Conservation (phyloP, 768 basidiomycete genomes). For the Rhizopogon salebrosus region DNA sequence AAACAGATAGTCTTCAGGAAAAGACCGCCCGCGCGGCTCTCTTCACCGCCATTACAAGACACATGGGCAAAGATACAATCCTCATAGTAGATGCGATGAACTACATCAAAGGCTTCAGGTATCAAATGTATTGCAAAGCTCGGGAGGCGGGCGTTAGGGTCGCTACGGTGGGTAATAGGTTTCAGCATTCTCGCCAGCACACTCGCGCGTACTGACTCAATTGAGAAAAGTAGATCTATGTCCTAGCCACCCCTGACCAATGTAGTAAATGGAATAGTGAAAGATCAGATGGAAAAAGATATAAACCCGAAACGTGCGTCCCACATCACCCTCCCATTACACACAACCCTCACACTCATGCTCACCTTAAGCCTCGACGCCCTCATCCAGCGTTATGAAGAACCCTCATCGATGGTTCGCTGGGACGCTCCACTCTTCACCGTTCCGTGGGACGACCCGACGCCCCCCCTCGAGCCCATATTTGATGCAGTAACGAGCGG, state of each 20-base stretch:
- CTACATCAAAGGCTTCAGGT: slow-evolving; percentile 98
- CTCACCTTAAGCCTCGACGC: slow-evolving; percentile 32
- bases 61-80: slow-evolving; percentile 66
- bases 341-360: neutral
- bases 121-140: slow-evolving; percentile 96
- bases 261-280: slow-evolving; percentile 73
- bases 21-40: slow-evolving; percentile 84
- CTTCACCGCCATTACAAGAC: slow-evolving; percentile 78
- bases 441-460: slow-evolving; percentile 67
- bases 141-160: slow-evolving; percentile 80
- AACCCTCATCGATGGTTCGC: slow-evolving; percentile 96
- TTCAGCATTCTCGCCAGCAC: slow-evolving; percentile 2
- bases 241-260: slow-evolving; percentile 62
- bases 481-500: slow-evolving; percentile 81
- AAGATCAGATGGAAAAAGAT: slow-evolving; percentile 44
- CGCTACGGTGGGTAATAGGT: slow-evolving; percentile 67
- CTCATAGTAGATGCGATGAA: slow-evolving; percentile 89
- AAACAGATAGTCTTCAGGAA: slow-evolving; percentile 72
- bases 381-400: slow-evolving; percentile 85
- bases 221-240: slow-evolving; percentile 52
- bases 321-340: neutral
- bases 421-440: slow-evolving; percentile 98
- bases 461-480: slow-evolving; percentile 61
- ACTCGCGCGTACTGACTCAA: neutral
- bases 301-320: slow-evolving; percentile 65